Evolutionary conservation across 1,139 yeast species (phyloP).

Genomic region (Hyphopichia khmerensis): DNA sequence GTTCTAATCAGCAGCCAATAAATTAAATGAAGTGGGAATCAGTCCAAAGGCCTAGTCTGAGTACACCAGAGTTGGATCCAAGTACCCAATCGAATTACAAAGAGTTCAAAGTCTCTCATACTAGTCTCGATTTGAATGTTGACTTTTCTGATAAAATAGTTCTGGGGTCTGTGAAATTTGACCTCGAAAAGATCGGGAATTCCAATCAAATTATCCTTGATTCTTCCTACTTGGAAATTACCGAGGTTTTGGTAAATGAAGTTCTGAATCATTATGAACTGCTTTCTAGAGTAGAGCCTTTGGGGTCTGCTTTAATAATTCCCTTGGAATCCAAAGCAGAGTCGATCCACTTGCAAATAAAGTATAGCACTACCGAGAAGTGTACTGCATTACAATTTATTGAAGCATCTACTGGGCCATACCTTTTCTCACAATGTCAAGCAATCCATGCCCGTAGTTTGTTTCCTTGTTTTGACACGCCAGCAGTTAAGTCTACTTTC

Average conservation of each 20-base stretch:
- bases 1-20: background rate
- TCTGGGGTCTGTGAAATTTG: constrained; percentile 27
- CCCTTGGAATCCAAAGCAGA: constrained; percentile 13
- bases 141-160: constrained; percentile 27
- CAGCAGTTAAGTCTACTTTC: constrained; percentile 72
- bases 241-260: constrained; percentile 22
- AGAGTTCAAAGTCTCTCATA: constrained; percentile 43
- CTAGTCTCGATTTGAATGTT: constrained; percentile 27
- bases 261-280: constrained; percentile 21
- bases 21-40: background rate
- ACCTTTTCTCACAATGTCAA: constrained; percentile 87
- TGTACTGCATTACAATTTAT: constrained; percentile 93
- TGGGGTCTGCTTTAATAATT: constrained; percentile 64
- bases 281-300: constrained; percentile 53
- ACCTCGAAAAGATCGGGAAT: constrained; percentile 11
- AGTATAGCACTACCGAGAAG: constrained; percentile 64
- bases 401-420: constrained; percentile 70
- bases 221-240: constrained; percentile 28
- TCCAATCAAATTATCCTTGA: constrained; percentile 24
- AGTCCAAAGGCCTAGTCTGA: background rate
- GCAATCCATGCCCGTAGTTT: constrained; percentile 88
- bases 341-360: constrained; percentile 37
- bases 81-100: constrained; percentile 75
- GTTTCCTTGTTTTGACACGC: constrained; percentile 91
- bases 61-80: constrained; percentile 44